A percentile compares a stretch with the other conserved stretches of the same genome.
Evolutionary conservation across 352 stramenopile genomes (phyloP).

Genomic region (Pythium aquatile): DNA sequence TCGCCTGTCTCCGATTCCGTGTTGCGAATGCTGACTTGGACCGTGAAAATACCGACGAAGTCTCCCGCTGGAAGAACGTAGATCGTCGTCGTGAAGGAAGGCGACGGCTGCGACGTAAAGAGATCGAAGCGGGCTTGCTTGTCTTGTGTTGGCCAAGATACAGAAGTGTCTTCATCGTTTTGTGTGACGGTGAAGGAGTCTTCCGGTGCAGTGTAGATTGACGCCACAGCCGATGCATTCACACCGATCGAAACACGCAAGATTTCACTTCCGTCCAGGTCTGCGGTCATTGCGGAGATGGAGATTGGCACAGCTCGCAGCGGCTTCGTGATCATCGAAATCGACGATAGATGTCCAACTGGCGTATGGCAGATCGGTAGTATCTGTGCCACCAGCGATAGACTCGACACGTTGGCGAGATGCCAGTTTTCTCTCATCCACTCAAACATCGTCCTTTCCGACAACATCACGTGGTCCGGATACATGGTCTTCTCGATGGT

Average conservation of each 20-base stretch:
- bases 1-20: slow-evolving; percentile 10
- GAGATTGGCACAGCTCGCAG: slow-evolving; percentile 12
- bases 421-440: slow-evolving; percentile 12
- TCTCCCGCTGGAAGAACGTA: slow-evolving; percentile 10
- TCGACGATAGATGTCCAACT: slow-evolving; percentile 1
- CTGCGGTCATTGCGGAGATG: slow-evolving; percentile 10
- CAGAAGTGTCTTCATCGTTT: not conserved
- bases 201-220: slow-evolving; percentile 2
- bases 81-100: not conserved
- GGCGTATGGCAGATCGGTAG: slow-evolving; percentile 15
- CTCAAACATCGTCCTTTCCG: not conserved
- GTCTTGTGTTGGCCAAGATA: not conserved
- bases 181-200: not conserved
- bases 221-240: slow-evolving; percentile 13
- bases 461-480: not conserved
- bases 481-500: slow-evolving; percentile 13
- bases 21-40: slow-evolving; percentile 9
- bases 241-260: slow-evolving; percentile 9
- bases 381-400: slow-evolving; percentile 4
- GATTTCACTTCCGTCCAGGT: slow-evolving; percentile 18
- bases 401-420: slow-evolving; percentile 5
- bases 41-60: slow-evolving; percentile 19
- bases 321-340: slow-evolving; percentile 19
- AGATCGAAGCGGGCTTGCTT: not conserved
- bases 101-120: not conserved